Conservation (phyloP, 768 basidiomycete species). For the Panaeolus cyanescens region DNA sequence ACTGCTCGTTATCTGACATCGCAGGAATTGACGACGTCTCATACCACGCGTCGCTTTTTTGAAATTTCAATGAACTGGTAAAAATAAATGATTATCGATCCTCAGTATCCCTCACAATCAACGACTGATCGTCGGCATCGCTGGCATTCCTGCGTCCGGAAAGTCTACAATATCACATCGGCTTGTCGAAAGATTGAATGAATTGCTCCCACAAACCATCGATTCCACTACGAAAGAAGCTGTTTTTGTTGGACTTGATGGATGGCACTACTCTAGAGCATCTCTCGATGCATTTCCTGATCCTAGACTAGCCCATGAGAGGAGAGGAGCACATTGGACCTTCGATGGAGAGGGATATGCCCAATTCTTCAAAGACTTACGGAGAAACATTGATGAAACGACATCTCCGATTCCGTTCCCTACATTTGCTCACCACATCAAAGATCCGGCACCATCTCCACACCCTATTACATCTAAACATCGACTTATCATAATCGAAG, state of each 20-base stretch:
- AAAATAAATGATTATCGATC: constrained; percentile 7
- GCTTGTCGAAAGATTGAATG: constrained; percentile 56
- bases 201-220: constrained; percentile 24
- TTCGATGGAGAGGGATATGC: constrained; percentile 80
- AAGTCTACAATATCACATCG: constrained; percentile 77
- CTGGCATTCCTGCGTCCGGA: constrained; percentile 84
- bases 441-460: constrained; percentile 75
- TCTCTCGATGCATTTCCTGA: constrained; percentile 78
- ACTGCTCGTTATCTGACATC: background rate
- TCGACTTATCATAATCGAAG: constrained; percentile 85
- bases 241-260: constrained; percentile 80
- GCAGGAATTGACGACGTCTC: background rate
- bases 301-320: constrained; percentile 73
- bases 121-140: constrained; percentile 71
- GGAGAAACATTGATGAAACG: constrained; percentile 13
- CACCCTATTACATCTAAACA: constrained; percentile 61
- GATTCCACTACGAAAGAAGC: constrained; percentile 32
- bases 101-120: constrained; percentile 33
- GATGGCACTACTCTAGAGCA: constrained; percentile 86
- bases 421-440: constrained; percentile 84
- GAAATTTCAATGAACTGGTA: background rate
- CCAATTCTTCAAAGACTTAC: constrained; percentile 64
- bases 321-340: constrained; percentile 90
- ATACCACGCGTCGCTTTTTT: background rate
- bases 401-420: constrained; percentile 58